phyloP scores from a whole-genome alignment of 208 protist genomes.

The Herpetomonas tarakana region DNA sequence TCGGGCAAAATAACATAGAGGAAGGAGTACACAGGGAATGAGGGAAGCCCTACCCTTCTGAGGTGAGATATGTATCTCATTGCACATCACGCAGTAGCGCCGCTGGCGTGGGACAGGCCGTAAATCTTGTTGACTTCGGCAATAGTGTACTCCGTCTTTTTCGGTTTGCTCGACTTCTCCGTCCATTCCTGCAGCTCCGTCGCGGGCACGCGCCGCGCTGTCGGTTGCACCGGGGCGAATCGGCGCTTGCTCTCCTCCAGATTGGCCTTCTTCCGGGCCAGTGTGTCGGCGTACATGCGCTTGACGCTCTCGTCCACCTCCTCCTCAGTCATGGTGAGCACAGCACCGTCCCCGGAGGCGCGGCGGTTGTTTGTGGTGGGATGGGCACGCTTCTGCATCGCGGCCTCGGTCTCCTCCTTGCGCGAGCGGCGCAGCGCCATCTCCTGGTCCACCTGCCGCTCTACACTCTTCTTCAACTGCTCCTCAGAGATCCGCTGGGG shows the following conservation, averaged over 20 bases:
- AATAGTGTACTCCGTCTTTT: constrained; percentile 74
- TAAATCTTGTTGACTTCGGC: constrained; percentile 88
- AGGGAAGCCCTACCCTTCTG: too few relatives aligned
- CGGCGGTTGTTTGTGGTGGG: constrained; percentile 3
- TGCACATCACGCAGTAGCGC: too few relatives aligned
- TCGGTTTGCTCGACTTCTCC: constrained; percentile 60
- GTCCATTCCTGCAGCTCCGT: constrained; percentile 63
- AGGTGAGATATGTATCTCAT: too few relatives aligned
- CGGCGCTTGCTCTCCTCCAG: constrained; percentile 56
- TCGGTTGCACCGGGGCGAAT: constrained; percentile 33
- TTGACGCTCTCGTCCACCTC: constrained; percentile 49
- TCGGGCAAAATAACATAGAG: too few relatives aligned
- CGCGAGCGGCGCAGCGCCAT: constrained; percentile 52
- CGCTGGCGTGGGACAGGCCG: too few relatives aligned
- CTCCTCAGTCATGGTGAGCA: constrained; percentile 16
- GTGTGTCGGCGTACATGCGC: constrained; percentile 67
- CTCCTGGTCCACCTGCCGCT: constrained; percentile 75
- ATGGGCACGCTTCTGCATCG: constrained; percentile 8
- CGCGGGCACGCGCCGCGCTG: constrained; percentile 44
- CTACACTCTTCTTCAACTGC: constrained; percentile 62
- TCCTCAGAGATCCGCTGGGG: constrained; percentile 44
- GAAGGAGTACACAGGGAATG: too few relatives aligned
- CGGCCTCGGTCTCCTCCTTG: constrained; percentile 33
- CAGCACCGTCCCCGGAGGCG: constrained; percentile 2
- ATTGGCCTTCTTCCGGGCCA: constrained; percentile 51